Evolutionary conservation across 768 basidiomycete species (phyloP).

Genomic region (Hysterangium stoloniferum): DNA sequence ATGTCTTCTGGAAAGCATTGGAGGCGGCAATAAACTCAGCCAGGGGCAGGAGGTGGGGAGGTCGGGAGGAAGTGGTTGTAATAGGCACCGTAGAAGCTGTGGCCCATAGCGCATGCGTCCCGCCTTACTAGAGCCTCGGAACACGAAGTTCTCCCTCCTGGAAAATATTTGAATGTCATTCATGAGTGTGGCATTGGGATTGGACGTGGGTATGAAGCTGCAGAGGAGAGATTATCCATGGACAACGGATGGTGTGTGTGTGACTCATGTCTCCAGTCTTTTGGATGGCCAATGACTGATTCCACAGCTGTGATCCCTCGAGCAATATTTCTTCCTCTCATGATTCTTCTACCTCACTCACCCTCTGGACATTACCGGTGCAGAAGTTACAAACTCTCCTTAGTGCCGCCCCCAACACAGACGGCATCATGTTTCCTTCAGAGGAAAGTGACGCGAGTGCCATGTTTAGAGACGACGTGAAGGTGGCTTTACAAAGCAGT

Average conservation of each 20-base stretch:
- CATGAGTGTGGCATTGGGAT: constrained; percentile 94
- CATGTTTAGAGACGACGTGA: constrained; percentile 84
- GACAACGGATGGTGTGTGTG: constrained; percentile 70
- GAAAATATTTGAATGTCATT: constrained; percentile 97
- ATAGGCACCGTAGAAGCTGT: too few relatives aligned
- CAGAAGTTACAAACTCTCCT: constrained; percentile 90
- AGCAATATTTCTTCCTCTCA: constrained; percentile 96
- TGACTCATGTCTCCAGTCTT: constrained; percentile 35
- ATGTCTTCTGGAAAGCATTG: too few relatives aligned
- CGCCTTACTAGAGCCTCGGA: constrained; percentile 91
- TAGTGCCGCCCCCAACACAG: constrained; percentile 76
- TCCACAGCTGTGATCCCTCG: constrained; percentile 86
- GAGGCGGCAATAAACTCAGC: too few relatives aligned
- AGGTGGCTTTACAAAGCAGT: constrained; percentile 73
- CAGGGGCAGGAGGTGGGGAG: too few relatives aligned
- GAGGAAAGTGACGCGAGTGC: constrained; percentile 44
- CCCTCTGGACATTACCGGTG: constrained; percentile 78
- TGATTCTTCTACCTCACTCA: constrained; percentile 95
- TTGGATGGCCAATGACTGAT: constrained; percentile 86
- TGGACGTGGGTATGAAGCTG: constrained; percentile 35
- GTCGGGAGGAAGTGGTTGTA: too few relatives aligned
- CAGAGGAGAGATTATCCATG: constrained; percentile 55
- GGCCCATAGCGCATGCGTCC: constrained; percentile 93
- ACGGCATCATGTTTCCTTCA: constrained; percentile 24
- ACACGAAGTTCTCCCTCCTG: constrained; percentile 94